Evolutionary conservation across 2,329 filamentous ascomycete species (phyloP).

Genomic region (Chrysosporium queenslandicum): DNA sequence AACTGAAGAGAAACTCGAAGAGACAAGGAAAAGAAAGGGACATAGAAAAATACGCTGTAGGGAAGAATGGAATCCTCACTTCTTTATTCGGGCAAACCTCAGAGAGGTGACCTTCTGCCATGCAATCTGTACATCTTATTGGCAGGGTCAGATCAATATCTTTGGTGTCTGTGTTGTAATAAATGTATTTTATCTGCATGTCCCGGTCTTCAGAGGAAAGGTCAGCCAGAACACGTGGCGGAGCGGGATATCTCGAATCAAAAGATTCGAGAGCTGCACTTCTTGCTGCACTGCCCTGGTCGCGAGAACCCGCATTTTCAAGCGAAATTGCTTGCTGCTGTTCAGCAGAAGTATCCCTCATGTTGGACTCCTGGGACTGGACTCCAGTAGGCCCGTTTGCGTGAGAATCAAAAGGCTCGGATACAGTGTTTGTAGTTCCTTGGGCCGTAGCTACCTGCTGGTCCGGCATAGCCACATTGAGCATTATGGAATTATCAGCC

Average conservation of each 20-base stretch:
- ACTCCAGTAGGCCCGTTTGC: background rate
- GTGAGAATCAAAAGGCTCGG: background rate
- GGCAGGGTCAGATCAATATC: slow-evolving; percentile 35
- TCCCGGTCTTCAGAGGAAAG: slow-evolving; percentile 33
- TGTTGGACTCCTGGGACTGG: background rate
- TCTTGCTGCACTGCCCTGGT: slow-evolving; percentile 21
- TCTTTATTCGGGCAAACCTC: slow-evolving; percentile 36
- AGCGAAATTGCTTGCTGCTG: background rate
- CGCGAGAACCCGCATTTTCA: background rate
- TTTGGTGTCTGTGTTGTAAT: slow-evolving; percentile 31
- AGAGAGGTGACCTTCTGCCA: slow-evolving; percentile 35
- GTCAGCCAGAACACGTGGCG: slow-evolving; percentile 30
- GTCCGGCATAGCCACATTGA: slow-evolving; percentile 27
- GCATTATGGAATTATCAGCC: slow-evolving; percentile 35
- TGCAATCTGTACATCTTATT: slow-evolving; percentile 35
- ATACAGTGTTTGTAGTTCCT: background rate
- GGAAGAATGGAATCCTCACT: slow-evolving; percentile 23
- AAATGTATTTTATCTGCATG: slow-evolving; percentile 31
- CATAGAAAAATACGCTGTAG: background rate
- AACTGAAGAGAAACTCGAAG: background rate
- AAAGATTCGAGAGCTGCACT: slow-evolving; percentile 29
- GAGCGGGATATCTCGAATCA: slow-evolving; percentile 27
- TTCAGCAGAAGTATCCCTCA: background rate
- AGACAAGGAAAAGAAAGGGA: too few relatives aligned
- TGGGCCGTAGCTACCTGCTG: background rate